Percentiles rank a stretch among this genome's conserved stretches.
These are phyloP conservation scores for Acacia pycnantha DNA, from an alignment of 331 rosid genomes.

Conservation along the genomic window DNA sequence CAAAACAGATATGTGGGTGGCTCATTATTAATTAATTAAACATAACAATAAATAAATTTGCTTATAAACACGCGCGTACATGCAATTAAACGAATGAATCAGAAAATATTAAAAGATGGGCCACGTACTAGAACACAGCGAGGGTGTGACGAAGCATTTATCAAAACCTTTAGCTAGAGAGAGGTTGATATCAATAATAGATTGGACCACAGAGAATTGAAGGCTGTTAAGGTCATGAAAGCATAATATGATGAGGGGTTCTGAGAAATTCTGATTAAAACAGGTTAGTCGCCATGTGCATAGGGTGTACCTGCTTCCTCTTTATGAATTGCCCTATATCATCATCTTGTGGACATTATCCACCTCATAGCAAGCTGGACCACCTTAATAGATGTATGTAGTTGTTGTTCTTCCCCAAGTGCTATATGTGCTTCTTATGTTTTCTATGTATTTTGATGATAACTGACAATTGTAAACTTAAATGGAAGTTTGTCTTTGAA, in stretches of 20 bases:
- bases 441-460: too few species aligned
- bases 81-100: not conserved
- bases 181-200: slow-evolving; percentile 33
- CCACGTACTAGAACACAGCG: not conserved
- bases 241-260: slow-evolving; percentile 40
- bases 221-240: slow-evolving; percentile 36
- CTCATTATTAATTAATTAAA: not conserved
- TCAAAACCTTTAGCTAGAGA: slow-evolving; percentile 39
- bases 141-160: not conserved
- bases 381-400: slow-evolving; percentile 32
- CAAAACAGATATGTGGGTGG: not conserved
- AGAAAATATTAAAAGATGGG: slow-evolving; percentile 16
- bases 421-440: not conserved
- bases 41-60: too few species aligned
- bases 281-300: slow-evolving; percentile 57
- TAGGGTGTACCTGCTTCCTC: slow-evolving; percentile 27
- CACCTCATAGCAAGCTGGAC: slow-evolving; percentile 29
- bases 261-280: slow-evolving; percentile 24
- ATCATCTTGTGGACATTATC: slow-evolving; percentile 42
- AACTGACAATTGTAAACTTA: too few species aligned
- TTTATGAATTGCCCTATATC: slow-evolving; percentile 35
- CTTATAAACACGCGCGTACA: not conserved
- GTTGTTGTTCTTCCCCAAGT: not conserved
- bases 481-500: too few species aligned
- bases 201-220: slow-evolving; percentile 55